phyloP scores from a whole-genome alignment of 305 asterid genomes.

The Rubia peregrina region DNA sequence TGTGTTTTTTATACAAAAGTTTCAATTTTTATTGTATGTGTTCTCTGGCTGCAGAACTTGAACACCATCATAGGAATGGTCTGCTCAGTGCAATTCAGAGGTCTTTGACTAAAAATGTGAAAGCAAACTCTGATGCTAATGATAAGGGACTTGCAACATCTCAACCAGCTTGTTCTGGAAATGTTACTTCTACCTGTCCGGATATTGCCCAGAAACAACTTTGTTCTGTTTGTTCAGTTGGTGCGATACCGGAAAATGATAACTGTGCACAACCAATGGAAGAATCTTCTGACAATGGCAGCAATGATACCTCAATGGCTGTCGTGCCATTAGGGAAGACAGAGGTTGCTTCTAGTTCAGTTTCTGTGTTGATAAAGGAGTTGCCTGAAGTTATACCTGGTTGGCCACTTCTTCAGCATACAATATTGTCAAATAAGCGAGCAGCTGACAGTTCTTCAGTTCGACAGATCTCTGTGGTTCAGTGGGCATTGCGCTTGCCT shows the following conservation, averaged over 20 bases:
- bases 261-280: constrained; percentile 12
- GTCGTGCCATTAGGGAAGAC: constrained; percentile 18
- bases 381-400: constrained; percentile 68
- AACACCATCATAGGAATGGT: constrained; percentile 41
- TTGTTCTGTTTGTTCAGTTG: constrained; percentile 22
- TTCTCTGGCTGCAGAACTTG: constrained; percentile 45
- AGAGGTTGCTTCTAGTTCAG: constrained; percentile 23
- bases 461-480: constrained; percentile 69
- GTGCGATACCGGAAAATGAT: constrained; percentile 1
- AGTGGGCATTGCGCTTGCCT: constrained; percentile 84
- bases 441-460: constrained; percentile 26
- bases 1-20: not conserved
- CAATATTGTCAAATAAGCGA: constrained; percentile 31
- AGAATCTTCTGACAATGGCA: constrained; percentile 18
- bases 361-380: constrained; percentile 22
- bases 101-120: constrained; percentile 54
- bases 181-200: not conserved
- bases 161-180: constrained; percentile 30
- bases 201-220: constrained; percentile 9
- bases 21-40: constrained; percentile 2
- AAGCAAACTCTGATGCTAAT: constrained; percentile 34
- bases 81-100: constrained; percentile 61
- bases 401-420: constrained; percentile 84
- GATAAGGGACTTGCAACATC: constrained; percentile 32
- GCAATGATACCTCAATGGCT: constrained; percentile 18